Percentiles rank a stretch among this genome's conserved stretches.
These are phyloP conservation scores for Phytophthora quininea DNA, from an alignment of 352 stramenopile genomes.

Conservation along the genomic window DNA sequence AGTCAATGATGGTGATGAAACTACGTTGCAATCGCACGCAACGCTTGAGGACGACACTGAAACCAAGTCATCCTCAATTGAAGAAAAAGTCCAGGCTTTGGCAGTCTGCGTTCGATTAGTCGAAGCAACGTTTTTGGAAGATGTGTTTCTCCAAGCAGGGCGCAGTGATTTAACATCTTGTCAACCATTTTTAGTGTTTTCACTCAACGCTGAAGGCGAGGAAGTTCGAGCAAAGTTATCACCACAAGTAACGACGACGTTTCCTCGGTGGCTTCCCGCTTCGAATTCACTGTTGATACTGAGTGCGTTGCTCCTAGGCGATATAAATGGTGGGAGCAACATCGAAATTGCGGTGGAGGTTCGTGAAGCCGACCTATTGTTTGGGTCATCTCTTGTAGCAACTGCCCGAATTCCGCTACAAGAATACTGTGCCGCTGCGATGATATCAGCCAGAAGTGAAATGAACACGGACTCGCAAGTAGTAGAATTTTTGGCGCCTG, in stretches of 20 bases:
- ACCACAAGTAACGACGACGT: constrained; percentile 54
- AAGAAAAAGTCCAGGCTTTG: constrained; percentile 36
- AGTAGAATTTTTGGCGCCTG: constrained; percentile 56
- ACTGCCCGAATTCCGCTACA: constrained; percentile 52
- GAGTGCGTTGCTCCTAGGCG: constrained; percentile 41
- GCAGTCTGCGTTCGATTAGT: constrained; percentile 54
- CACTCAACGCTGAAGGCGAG: constrained; percentile 34
- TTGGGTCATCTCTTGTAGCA: constrained; percentile 71
- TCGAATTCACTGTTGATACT: constrained; percentile 35
- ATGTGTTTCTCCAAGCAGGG: constrained; percentile 54
- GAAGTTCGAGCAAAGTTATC: constrained; percentile 47
- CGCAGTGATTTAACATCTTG: constrained; percentile 50
- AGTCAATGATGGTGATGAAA: constrained; percentile 18
- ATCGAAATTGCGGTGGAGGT: constrained; percentile 62
- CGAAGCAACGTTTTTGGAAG: constrained; percentile 57
- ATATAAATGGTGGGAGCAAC: constrained; percentile 12
- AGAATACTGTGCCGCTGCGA: constrained; percentile 48
- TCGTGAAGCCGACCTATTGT: constrained; percentile 72
- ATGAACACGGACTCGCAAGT: constrained; percentile 33
- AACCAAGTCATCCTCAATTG: background rate
- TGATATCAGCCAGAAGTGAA: constrained; percentile 30
- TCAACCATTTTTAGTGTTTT: constrained; percentile 58
- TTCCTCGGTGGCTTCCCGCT: constrained; percentile 67
- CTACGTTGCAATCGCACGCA: background rate
- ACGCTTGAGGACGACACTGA: constrained; percentile 5